Conservation (phyloP, 192 early-diverging fungal species). For the Entomortierella chlamydospora region DNA sequence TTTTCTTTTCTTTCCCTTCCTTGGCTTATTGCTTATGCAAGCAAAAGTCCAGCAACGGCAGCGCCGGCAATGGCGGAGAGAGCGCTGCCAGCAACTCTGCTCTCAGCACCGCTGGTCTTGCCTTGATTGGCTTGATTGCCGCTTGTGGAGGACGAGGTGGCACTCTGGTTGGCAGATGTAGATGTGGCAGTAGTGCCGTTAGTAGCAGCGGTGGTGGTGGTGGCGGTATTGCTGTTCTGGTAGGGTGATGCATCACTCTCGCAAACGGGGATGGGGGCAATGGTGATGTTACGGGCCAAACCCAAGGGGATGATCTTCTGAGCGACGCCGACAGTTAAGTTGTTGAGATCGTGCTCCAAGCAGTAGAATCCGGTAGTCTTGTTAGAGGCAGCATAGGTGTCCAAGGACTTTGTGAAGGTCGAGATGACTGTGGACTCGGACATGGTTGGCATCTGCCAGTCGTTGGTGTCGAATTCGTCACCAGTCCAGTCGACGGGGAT, state of each 20-base stretch:
- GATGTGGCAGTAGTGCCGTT: not conserved
- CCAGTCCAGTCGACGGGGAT: conserved; percentile 35
- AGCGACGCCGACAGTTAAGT: conserved; percentile 25
- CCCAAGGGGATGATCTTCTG: conserved; percentile 41
- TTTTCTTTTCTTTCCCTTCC: no score
- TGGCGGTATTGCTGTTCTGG: conserved; percentile 8
- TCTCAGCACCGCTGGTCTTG: not conserved
- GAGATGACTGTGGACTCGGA: conserved; percentile 5
- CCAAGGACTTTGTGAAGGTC: conserved; percentile 14
- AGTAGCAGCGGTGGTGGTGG: not conserved
- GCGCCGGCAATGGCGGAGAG: not conserved
- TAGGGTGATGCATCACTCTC: conserved; percentile 26
- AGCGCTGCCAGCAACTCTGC: not conserved
- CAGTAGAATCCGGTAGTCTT: conserved; percentile 37
- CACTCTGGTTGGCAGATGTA: not conserved
- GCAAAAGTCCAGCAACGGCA: not conserved
- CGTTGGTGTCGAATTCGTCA: conserved; percentile 61
- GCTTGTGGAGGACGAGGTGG: not conserved
- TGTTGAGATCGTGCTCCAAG: conserved; percentile 41
- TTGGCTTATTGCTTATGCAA: conserved; percentile 7
- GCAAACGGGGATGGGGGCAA: conserved; percentile 23
- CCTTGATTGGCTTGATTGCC: no score
- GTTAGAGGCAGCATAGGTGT: conserved; percentile 34
- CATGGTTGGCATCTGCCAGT: conserved; percentile 56
- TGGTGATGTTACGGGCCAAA: conserved; percentile 30